phyloP scores from a whole-genome alignment of 805 yeast species.

The Candida orba region DNA sequence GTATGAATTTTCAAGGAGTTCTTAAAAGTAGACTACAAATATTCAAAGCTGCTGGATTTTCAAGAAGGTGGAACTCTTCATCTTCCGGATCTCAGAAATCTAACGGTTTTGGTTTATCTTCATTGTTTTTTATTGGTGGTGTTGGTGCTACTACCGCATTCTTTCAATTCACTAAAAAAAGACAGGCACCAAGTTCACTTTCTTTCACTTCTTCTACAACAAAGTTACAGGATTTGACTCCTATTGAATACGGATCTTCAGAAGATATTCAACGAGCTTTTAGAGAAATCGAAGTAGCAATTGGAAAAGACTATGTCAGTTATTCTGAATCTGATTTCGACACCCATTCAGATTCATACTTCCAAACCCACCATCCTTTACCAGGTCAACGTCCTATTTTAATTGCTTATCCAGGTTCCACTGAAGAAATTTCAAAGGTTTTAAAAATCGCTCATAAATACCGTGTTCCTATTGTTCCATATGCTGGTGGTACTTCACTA shows the following conservation, averaged over 20 bases:
- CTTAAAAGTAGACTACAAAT: too few species aligned
- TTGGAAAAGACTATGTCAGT: constrained; percentile 31
- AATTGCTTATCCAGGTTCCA: constrained; percentile 54
- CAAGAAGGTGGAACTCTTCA: constrained; percentile 2
- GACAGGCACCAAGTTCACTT: neutral
- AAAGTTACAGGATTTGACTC: constrained; percentile 25
- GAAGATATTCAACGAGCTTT: constrained; percentile 34
- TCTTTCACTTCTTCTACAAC: constrained; percentile 25
- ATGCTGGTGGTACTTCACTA: constrained; percentile 69
- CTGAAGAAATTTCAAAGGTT: constrained; percentile 59
- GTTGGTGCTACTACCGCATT: constrained; percentile 10
- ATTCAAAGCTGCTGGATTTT: too few species aligned
- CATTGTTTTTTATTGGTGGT: constrained; percentile 15
- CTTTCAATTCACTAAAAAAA: neutral
- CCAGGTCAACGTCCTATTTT: constrained; percentile 52
- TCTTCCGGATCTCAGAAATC: neutral
- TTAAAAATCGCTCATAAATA: constrained; percentile 55
- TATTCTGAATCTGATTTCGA: constrained; percentile 34
- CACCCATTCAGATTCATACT: constrained; percentile 54
- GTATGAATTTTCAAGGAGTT: too few species aligned
- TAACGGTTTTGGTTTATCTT: neutral
- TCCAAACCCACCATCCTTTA: constrained; percentile 55
- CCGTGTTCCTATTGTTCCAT: constrained; percentile 68
- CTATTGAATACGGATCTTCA: constrained; percentile 36
- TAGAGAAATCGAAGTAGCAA: constrained; percentile 29